Evolutionary conservation across 176 grass and related monocot genomes (phyloP).

Genomic region (maize (Zea mays)): DNA sequence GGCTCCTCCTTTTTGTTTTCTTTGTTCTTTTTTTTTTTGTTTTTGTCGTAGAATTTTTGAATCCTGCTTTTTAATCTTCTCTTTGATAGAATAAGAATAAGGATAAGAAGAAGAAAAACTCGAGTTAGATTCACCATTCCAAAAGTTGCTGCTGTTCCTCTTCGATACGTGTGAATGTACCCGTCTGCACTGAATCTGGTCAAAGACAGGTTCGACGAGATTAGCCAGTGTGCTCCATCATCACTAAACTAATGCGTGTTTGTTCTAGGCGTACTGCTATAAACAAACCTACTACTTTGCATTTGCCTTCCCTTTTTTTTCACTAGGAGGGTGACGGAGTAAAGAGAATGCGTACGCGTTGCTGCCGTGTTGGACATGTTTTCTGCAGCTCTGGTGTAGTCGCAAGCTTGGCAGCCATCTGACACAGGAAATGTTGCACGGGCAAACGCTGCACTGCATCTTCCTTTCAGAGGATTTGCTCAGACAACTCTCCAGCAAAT

Average conservation of each 20-base stretch:
- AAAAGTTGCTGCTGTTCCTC: background rate
- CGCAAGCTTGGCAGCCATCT: too few species aligned
- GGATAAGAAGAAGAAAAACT: too few species aligned
- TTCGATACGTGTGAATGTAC: background rate
- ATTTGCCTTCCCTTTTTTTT: background rate
- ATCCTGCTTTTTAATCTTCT: too few species aligned
- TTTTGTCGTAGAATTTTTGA: too few species aligned
- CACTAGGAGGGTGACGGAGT: background rate
- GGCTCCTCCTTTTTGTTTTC: background rate
- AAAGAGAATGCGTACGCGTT: background rate
- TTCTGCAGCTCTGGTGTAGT: background rate
- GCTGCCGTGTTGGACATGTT: constrained; percentile 7
- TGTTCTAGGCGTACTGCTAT: background rate
- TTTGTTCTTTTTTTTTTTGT: too few species aligned
- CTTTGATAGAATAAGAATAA: too few species aligned
- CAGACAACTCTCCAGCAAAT: too few species aligned
- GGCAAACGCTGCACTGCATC: too few species aligned
- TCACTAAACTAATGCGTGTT: background rate
- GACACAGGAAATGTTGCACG: too few species aligned
- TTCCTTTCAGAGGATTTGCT: too few species aligned
- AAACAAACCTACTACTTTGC: background rate
- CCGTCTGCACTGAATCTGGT: background rate
- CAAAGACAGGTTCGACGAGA: constrained; percentile 15
- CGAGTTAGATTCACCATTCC: background rate
- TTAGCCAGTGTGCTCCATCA: background rate